Conservation (phyloP, 2,329 filamentous ascomycete genomes). For the Xylariaceae sp. region DNA sequence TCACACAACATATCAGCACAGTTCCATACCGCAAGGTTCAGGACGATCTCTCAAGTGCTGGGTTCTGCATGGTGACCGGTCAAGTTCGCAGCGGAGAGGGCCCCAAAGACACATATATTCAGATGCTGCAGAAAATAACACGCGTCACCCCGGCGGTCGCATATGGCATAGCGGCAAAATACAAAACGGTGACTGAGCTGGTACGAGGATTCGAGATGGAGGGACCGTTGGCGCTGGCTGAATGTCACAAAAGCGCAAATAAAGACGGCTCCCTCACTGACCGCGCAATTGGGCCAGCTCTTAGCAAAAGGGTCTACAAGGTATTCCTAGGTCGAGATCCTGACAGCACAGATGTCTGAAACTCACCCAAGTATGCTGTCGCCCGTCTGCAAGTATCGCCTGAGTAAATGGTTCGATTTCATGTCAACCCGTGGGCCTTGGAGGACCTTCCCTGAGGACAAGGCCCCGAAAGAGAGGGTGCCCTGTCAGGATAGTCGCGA, state of each 20-base stretch:
- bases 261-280: slow-evolving; percentile 53
- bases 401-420: too few species aligned
- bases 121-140: slow-evolving; percentile 70
- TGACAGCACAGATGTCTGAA: slow-evolving; percentile 47
- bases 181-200: slow-evolving; percentile 51
- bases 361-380: not conserved
- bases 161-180: slow-evolving; percentile 60
- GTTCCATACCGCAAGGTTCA: slow-evolving; percentile 61
- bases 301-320: slow-evolving; percentile 54
- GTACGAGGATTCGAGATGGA: slow-evolving; percentile 51
- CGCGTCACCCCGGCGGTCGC: slow-evolving; percentile 68
- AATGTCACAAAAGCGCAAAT: slow-evolving; percentile 53
- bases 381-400: too few species aligned
- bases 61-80: slow-evolving; percentile 74
- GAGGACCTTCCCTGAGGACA: too few species aligned
- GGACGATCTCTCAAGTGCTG: slow-evolving; percentile 47
- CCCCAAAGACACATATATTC: slow-evolving; percentile 60
- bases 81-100: slow-evolving; percentile 68
- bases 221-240: slow-evolving; percentile 58
- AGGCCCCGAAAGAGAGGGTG: too few species aligned
- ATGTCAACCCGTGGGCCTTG: too few species aligned
- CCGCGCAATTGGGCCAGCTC: slow-evolving; percentile 48
- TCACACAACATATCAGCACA: slow-evolving; percentile 74
- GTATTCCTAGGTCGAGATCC: slow-evolving; percentile 55
- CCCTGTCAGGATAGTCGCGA: too few species aligned